Base-by-base conservation (phyloP, 164 flowering plant species). In the Paratinospora sagittata region DNA sequence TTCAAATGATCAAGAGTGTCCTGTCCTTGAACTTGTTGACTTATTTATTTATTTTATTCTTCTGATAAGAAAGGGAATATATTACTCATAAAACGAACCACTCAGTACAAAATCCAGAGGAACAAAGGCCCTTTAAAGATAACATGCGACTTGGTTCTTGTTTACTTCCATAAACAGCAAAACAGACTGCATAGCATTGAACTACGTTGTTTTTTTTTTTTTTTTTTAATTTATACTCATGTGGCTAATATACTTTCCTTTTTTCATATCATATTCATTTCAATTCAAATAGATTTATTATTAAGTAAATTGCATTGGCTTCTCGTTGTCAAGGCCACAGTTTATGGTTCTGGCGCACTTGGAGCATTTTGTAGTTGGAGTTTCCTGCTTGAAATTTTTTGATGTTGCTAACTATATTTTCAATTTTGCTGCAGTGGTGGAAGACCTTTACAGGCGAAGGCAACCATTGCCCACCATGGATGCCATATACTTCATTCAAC, bases 381-480 rank as follows among this genome's bases (percentile, higher is more conserved):
- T 57, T 43, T 47, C 37, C 13, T 13, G 11, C 10, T 43, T 70
- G 5, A 49, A 27, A 49, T 45, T 64, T 72, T 52, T 67, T 37
- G 21, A 30, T 62, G 23, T 19, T 21, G 23, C 24, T 67, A 37
- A 58, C 57, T 34, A 60, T 6, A 30, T 55, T 70, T 61, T 39
- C 37, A 26, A 66, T 67, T 49, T 76, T 77, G 70, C 52, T 86
- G 78, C 93, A 96, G 99, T 96, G 96, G 99, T 96, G 70, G 99
- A 96, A 88, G 98, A 96, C 76, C 84, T 96, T 61, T 90, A 77
- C 83, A 89, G 83, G 82, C 81, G 99, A 74, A 86, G 99, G 80
- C 95, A 96, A 76, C 99, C 99, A 66, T 75, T 96, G 79, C 97
- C 99, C 23, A 82, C 93, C 69, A 88, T 96, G 98, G 98, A 93